These are phyloP conservation scores for Calonectria pteridis DNA, from an alignment of 2,329 filamentous ascomycete genomes.

Conservation along the genomic window DNA sequence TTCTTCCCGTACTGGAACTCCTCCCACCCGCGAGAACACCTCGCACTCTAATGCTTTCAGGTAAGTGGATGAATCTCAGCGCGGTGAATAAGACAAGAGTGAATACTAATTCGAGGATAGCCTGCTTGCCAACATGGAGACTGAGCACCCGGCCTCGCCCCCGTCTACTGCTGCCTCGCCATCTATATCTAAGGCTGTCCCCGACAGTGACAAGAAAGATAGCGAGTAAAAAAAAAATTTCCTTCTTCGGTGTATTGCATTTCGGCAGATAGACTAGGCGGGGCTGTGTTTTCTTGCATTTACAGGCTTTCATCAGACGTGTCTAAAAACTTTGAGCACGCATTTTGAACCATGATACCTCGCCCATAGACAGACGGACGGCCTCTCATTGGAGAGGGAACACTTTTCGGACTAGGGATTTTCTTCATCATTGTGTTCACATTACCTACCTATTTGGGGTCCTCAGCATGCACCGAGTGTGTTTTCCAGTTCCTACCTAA, in stretches of 20 bases:
- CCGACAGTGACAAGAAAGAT: constrained; percentile 68
- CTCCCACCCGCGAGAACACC: constrained; percentile 71
- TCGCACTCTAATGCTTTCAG: constrained; percentile 92
- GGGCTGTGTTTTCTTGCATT: constrained; percentile 61
- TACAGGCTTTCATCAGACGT: constrained; percentile 62
- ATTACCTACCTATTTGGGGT: constrained; percentile 42
- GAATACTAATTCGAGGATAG: constrained; percentile 48
- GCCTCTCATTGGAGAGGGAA: constrained; percentile 49
- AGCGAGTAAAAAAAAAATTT: constrained; percentile 54
- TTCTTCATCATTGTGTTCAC: constrained; percentile 48
- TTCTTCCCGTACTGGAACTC: constrained; percentile 91
- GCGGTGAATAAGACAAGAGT: no score
- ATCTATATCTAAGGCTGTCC: constrained; percentile 71
- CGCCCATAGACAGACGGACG: constrained; percentile 59
- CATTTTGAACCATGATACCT: constrained; percentile 65
- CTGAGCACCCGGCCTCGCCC: constrained; percentile 75
- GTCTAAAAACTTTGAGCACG: constrained; percentile 60
- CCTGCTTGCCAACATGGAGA: constrained; percentile 71
- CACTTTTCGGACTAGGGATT: constrained; percentile 45
- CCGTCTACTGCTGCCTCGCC: constrained; percentile 77
- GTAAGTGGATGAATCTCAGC: constrained; percentile 66
- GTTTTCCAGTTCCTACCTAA: constrained; percentile 46
- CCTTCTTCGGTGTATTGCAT: constrained; percentile 58
- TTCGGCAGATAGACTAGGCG: constrained; percentile 65
- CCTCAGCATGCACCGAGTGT: constrained; percentile 43